Evolutionary conservation across 1,139 yeast genomes (phyloP), one percentile per base, ranked within the genome.

Genomic region (Wickerhamomyces sp.): DNA sequence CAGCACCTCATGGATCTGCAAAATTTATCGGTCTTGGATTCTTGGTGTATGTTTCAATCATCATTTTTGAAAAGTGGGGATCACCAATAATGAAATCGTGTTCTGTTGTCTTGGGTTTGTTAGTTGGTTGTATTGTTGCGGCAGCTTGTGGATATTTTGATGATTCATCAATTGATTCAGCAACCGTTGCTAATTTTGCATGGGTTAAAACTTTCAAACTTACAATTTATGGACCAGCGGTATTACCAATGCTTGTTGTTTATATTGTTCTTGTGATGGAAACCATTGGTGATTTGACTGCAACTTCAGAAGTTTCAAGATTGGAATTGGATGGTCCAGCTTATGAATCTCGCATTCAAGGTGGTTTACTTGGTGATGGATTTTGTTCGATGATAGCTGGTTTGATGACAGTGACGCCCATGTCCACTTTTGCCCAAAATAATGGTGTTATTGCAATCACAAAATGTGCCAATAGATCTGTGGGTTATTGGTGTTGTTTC

Each of bases 71-170:
- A 58, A 76, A 76, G 54, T 87, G 82, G 70, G 96, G 96, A 25
- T 76, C 95, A 13, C 96, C 96, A 38, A 82, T 87, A 49, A 83
- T 87, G 93, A 85, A 83, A 56, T 83, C 94, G 9, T 85, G 95
- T 69, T 91, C 95, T 1, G 95, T 88, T 34, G 83, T 87, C 45
- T 64, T 81, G 28, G 96, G 96, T 28, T 69, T 87, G 42, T 62
- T 87, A 30, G 78, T 86, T 28, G 96, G 96, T 27, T 86, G 95
- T 65, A 84, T 88, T 39, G 93, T 87, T 36, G 94, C 93, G 26
- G 95, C 93, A 36, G 95, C 91, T 12, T 74, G 84, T 58, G 91
- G 91, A 20, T 88, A 88, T 63, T 87, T 87, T 56, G 71, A 72
- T 41, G 62, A 68, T 36, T 55, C 66, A 2, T 55, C 63, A 19